Base-by-base conservation (phyloP, 805 yeast genomes). In the Yarrowia bubula region DNA sequence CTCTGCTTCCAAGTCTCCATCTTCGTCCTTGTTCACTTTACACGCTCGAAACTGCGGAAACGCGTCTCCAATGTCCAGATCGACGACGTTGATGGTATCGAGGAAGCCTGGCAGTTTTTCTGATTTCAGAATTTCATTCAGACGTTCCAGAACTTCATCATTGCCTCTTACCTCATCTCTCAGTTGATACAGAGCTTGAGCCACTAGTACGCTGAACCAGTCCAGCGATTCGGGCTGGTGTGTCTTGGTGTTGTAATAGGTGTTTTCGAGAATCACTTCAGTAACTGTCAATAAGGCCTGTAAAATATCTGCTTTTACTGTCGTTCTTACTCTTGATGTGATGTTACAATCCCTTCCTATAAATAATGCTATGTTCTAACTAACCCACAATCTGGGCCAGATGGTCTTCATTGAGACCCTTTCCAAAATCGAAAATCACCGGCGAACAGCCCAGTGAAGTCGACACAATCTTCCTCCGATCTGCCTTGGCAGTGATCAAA, bases 41-140 rank as follows among this genome's bases (percentile, higher is more conserved):
- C 99, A 95, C 72, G 95, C 95, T 65, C 96, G 89, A 73, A 95
- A 90, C 61, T 95, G 90, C 3, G 99, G 99, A 73, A 87, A 95
- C 75, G 92, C 98, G 73, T 91, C 90, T 38, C 99, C 99, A 66
- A 95, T 87, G 71, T 92, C 93, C 31, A 95, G 85, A 71, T 93
- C 98, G 1, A 92, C 89, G 55, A 95, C 84, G 67, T 83, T 83
- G 44, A 95, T 86, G 28, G 83, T 82, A 72, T 88, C 97, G 57
- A 95, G 75, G 74, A 87, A 93, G 65, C 88, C 92, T 0, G 98
- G 97, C 28, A 90, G 75, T 22, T 84, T 84, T 68, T 87, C 84
- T 14, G 63, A 78, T 55, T 76, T 76, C 50, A 93, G 78, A 61
- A 90, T 84, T 60, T 83, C 85, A 71, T 90, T 86, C 60, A 95